A percentile compares a stretch with the other conserved stretches of the same genome.
These are phyloP conservation scores for Schizosaccharomyces japonicus DNA, from an alignment of 805 yeast species.

Conservation along the genomic window DNA sequence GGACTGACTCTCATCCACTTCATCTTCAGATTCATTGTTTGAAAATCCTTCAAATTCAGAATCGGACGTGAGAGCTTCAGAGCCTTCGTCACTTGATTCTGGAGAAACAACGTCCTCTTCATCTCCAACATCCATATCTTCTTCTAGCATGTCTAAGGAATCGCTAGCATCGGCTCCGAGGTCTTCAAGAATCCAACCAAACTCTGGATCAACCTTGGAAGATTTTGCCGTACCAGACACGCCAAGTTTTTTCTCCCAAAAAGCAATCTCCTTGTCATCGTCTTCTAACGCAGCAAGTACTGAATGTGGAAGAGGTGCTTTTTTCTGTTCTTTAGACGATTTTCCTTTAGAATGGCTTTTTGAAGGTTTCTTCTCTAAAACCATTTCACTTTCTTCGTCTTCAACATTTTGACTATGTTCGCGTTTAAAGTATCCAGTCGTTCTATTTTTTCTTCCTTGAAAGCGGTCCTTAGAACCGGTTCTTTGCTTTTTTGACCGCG, in stretches of 20 bases:
- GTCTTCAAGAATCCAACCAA: constrained; percentile 19
- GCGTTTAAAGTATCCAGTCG: background rate
- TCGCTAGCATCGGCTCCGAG: constrained; percentile 7
- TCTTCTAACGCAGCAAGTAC: constrained; percentile 3
- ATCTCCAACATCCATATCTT: constrained; percentile 6
- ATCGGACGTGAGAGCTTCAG: background rate
- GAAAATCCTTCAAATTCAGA: constrained; percentile 1
- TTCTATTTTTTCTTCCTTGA: background rate
- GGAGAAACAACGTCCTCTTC: constrained; percentile 11
- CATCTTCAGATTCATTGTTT: constrained; percentile 9
- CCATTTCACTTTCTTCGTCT: too few species aligned
- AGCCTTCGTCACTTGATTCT: constrained; percentile 8
- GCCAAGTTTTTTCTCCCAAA: background rate
- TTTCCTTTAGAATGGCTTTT: too few species aligned
- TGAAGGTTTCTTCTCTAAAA: too few species aligned
- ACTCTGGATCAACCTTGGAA: constrained; percentile 48
- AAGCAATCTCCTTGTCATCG: constrained; percentile 4
- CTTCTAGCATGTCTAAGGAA: too few species aligned
- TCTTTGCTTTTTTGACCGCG: too few species aligned
- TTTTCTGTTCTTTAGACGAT: too few species aligned
- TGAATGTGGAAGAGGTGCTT: too few species aligned
- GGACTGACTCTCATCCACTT: constrained; percentile 13
- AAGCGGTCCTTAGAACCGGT: too few species aligned
- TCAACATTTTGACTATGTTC: background rate
- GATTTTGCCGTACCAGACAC: background rate